Evolutionary conservation across 2,329 filamentous ascomycete species (phyloP), one percentile per base, ranked within the genome.

Genomic region (Nigrograna mackinnonii): DNA sequence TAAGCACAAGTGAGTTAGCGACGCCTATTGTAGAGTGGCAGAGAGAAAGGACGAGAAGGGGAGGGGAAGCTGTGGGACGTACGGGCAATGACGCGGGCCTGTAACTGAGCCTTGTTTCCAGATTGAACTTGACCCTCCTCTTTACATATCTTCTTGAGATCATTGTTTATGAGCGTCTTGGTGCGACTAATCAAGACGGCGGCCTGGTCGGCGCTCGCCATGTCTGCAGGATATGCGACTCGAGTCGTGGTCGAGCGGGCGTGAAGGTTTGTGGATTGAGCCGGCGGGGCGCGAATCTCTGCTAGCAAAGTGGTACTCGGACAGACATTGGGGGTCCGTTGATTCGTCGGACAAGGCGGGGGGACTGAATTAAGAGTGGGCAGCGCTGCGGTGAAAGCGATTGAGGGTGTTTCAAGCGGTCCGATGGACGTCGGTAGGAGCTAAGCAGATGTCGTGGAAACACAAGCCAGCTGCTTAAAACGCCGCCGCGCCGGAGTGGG

Each of bases 21-120:
- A 14, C 24, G 24, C 11, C 14, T 28, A 14, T 14, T 12, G 18
- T 12, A 13, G 16, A 3, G 16, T 9, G 16, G 31, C 11, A 9
- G 31, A 14, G 31, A 33, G 31, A 9, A 33, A 13, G 31, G 4
- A 9, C 18, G 31, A 14, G 31, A 9, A 33, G 31, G 18, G 2
- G 31, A 17, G n/a, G 31, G 18, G 11, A 13, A 33, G 9, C 18
- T 17, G 11, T 12, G 18, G 43, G 53, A 83, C 88, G 70, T 77
- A 97, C 94, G 81, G 45, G 82, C 76, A 50, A 86, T 82, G 47
- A 96, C 87, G 58, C 92, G 85, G 44, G 75, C 73, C 70, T 96
- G 91, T 46, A 97, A 75, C 31, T 87, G 81, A 22, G 84, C 82
- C 76, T 99, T 99, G 59, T 94, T 86, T 16, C 94, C 94, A 20